A percentile compares a stretch with the other conserved stretches of the same genome.
phyloP scores from a whole-genome alignment of 257 asterid species.

The Osmanthus fragrans region DNA sequence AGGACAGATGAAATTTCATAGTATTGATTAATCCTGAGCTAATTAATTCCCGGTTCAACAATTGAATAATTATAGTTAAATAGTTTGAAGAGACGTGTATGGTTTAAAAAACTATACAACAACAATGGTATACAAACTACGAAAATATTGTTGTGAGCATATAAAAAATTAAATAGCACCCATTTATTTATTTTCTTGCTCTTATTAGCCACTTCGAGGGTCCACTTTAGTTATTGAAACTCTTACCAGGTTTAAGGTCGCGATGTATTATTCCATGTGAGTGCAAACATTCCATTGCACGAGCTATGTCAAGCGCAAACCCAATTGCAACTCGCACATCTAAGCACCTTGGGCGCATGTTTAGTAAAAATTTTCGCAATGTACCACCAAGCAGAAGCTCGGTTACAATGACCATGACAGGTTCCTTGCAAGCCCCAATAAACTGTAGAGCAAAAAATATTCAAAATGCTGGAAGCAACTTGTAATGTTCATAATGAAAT shows the following conservation, averaged over 20 bases:
- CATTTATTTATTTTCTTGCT: not conserved
- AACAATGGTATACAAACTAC: not conserved
- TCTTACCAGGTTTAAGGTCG: constrained; percentile 85
- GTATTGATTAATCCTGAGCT: not conserved
- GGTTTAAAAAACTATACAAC: not conserved
- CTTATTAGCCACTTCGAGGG: not conserved
- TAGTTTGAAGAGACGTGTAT: not conserved
- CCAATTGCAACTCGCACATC: constrained; percentile 72
- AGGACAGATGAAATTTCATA: not conserved
- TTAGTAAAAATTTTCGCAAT: constrained; percentile 65
- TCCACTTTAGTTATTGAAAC: not conserved
- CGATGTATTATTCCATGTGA: constrained; percentile 92
- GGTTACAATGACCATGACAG: constrained; percentile 85
- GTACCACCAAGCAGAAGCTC: constrained; percentile 90
- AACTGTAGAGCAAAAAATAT: constrained; percentile 44
- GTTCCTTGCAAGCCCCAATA: constrained; percentile 95
- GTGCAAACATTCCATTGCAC: constrained; percentile 92
- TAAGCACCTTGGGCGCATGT: constrained; percentile 70
- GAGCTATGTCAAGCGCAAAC: constrained; percentile 89
- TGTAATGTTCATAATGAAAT: not conserved
- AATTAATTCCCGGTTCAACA: not conserved
- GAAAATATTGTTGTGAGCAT: not conserved
- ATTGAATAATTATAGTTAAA: not conserved
- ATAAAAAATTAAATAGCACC: not conserved
- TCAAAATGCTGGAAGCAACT: constrained; percentile 6